Evolutionary conservation across 2,329 filamentous ascomycete genomes (phyloP).

Genomic region (Aspergillus novoparasiticus): DNA sequence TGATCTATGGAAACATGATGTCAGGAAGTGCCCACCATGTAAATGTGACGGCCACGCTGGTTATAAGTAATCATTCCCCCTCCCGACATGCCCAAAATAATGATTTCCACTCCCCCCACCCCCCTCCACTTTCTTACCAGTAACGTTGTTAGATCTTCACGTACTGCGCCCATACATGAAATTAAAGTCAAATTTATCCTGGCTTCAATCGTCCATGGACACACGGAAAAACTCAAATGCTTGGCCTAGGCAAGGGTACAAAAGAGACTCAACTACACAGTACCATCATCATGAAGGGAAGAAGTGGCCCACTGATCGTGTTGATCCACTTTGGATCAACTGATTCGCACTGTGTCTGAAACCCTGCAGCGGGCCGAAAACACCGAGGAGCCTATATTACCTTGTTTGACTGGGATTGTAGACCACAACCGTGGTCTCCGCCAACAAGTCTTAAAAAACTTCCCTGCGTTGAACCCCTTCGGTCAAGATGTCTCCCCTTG

Average conservation of each 20-base stretch:
- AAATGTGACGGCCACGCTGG: neutral
- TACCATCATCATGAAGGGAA: neutral
- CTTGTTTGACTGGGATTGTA: neutral
- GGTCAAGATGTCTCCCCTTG: neutral
- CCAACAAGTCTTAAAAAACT: neutral
- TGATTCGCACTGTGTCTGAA: neutral
- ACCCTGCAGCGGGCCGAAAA: neutral
- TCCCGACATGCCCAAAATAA: neutral
- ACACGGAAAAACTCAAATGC: conserved; percentile 21
- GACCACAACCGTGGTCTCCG: neutral
- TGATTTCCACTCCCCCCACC: neutral
- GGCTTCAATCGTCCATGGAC: conserved; percentile 10
- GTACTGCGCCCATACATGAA: neutral
- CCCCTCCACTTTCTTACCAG: neutral
- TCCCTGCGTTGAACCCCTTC: neutral
- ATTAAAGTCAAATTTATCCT: neutral
- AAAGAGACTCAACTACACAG: neutral
- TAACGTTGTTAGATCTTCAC: neutral
- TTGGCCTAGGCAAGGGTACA: conserved; percentile 23
- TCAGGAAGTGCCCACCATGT: conserved; percentile 10
- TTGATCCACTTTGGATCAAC: neutral
- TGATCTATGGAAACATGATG: conserved; percentile 14
- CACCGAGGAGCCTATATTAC: neutral
- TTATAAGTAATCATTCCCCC: neutral
- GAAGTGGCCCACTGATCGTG: neutral